phyloP scores from a whole-genome alignment of 495 filamentous ascomycete species.

The Pseudevernia furfuracea region DNA sequence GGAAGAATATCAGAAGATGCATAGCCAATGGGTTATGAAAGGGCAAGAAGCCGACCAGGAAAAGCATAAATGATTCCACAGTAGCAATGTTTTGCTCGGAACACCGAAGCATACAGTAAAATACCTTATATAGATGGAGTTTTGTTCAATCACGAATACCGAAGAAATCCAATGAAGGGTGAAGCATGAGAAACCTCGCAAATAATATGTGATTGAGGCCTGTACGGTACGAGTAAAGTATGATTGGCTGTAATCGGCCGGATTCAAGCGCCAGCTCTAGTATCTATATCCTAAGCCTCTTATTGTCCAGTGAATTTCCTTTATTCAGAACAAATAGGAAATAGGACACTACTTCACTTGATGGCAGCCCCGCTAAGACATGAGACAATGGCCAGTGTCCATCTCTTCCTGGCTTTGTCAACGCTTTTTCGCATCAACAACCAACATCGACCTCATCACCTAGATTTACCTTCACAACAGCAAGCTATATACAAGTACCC shows the following conservation, averaged over 20 bases:
- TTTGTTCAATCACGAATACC: not conserved
- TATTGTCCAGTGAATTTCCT: not conserved
- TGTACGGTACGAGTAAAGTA: not conserved
- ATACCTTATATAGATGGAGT: not conserved
- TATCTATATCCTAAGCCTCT: not conserved
- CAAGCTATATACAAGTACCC: not conserved
- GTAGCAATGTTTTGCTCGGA: not conserved
- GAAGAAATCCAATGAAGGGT: too few species aligned
- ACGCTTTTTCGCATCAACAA: not conserved
- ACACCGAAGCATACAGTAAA: too few species aligned
- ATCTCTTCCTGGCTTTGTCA: not conserved
- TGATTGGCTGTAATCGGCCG: constrained; percentile 6
- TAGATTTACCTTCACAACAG: not conserved
- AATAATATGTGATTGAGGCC: not conserved
- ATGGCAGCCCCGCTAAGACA: not conserved
- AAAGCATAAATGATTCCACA: constrained; percentile 13
- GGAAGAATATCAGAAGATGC: constrained; percentile 28
- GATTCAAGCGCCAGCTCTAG: constrained; percentile 5
- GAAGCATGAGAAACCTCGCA: not conserved
- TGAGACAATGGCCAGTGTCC: not conserved
- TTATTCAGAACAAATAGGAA: constrained; percentile 2
- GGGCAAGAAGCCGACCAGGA: constrained; percentile 29
- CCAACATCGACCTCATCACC: not conserved
- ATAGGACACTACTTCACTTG: not conserved
- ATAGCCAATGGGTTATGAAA: constrained; percentile 31